A percentile compares a stretch with the other conserved stretches of the same genome.
These are phyloP conservation scores for Malassezia equina DNA, from an alignment of 1,284 basidiomycete genomes.

Conservation along the genomic window DNA sequence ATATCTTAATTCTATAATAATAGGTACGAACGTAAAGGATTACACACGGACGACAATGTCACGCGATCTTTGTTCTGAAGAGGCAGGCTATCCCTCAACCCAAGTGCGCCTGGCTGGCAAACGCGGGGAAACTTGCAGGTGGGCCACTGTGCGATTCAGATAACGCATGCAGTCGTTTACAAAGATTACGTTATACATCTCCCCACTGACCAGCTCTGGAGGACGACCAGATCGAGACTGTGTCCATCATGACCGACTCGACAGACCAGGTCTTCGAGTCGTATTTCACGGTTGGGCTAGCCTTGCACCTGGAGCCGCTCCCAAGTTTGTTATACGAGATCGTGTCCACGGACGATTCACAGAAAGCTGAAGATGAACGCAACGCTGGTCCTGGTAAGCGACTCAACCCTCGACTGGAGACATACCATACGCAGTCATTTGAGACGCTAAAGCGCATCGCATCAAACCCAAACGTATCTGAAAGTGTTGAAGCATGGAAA, in stretches of 20 bases:
- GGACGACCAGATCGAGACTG: not conserved
- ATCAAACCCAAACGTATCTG: slow-evolving; percentile 22
- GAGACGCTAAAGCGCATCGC: slow-evolving; percentile 26
- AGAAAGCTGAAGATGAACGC: slow-evolving; percentile 7
- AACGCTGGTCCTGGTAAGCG: slow-evolving; percentile 24
- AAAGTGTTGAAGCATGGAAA: slow-evolving; percentile 25
- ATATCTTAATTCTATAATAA: not conserved
- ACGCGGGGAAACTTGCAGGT: not conserved
- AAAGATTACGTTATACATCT: not conserved
- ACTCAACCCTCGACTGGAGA: slow-evolving; percentile 22
- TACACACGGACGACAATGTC: no score
- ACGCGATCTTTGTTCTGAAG: no score
- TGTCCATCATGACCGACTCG: not conserved
- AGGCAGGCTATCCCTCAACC: no score
- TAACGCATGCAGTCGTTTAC: not conserved
- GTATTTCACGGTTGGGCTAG: slow-evolving; percentile 38
- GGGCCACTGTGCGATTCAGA: not conserved
- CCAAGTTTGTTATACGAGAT: slow-evolving; percentile 28
- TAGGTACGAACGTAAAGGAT: no score
- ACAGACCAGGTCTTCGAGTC: slow-evolving; percentile 2
- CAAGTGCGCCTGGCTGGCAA: no score
- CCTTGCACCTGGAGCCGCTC: slow-evolving; percentile 34
- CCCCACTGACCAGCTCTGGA: not conserved
- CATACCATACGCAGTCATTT: slow-evolving; percentile 24
- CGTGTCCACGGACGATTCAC: slow-evolving; percentile 17